Evolutionary conservation across 805 yeast species (phyloP), one percentile per base, ranked within the genome.

Genomic region (Myxozyma neglecta): DNA sequence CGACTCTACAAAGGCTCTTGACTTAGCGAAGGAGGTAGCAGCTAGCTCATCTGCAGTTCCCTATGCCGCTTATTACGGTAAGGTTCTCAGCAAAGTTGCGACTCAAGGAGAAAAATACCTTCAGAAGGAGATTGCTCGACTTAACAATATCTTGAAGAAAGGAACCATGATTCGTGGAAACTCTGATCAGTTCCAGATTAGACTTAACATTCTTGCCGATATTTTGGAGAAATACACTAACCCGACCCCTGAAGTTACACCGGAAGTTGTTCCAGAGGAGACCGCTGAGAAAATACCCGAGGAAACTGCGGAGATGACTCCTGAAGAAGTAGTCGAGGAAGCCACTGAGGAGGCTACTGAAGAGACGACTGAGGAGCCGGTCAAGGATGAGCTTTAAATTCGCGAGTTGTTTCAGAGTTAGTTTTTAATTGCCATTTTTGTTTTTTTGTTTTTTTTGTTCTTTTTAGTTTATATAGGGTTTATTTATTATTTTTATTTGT

Each of bases 131-230:
- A 57, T 74, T 18, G 65, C 67, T 2, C 78, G 90, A 61, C 76
- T 86, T 54, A 68, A 71, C 9, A 74, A 73, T 32, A 73, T 85
- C 34, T 61, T 85, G 43, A 60, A 67, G 29, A 66, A 69, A 37
- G 76, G 75, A 14, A 71, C 74, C 49, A 68, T 85, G 56, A 73
- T 73, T 43, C 70, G 72, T 10, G 74, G 70, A n/a, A 79, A 82
- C 44, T 72, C 75, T 18, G 91, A 87, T 68, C 77, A 80, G 60
- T 76, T 85, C 70, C 74, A 75, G 63, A 78, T 77, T 69, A 79
- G 87, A 69, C 66, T 79, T 56, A 87, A 87, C 68, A 76, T 85
- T 43, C 73, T 85, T 64, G 70, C 69, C 53, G 69, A 60, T 42
- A 72, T 42, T 75, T 77, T 66, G 63, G 67, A 18, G 47, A 40